Conservation (phyloP, 495 filamentous ascomycete species). For the Penicillium antarcticum region DNA sequence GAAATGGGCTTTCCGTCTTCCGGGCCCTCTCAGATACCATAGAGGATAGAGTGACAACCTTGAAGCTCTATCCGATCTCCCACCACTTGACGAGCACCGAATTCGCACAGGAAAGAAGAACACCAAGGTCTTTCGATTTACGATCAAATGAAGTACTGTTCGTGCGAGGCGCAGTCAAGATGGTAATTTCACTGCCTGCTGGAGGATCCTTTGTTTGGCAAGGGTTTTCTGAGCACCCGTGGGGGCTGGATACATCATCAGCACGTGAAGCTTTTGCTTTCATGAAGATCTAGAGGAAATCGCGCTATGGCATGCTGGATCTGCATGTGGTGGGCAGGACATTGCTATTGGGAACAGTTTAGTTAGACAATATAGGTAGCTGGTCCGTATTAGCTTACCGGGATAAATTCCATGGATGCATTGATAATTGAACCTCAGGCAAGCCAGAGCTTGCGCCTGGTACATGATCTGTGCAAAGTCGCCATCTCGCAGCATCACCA, state of each 20-base stretch:
- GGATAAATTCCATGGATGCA: background rate
- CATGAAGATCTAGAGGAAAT: background rate
- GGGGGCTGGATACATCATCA: background rate
- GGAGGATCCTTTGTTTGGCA: background rate
- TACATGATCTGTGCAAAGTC: background rate
- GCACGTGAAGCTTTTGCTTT: background rate
- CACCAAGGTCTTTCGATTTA: background rate
- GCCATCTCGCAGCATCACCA: background rate
- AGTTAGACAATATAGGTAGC: background rate
- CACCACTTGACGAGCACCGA: background rate
- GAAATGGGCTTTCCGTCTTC: background rate
- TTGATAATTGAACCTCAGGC: background rate
- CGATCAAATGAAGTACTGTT: background rate
- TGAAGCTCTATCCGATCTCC: conserved; percentile 1
- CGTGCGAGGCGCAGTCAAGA: background rate
- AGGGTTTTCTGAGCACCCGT: background rate
- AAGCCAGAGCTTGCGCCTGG: background rate
- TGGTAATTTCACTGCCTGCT: background rate
- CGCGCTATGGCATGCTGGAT: background rate
- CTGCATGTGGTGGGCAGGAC: background rate
- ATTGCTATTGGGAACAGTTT: background rate
- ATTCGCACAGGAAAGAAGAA: background rate
- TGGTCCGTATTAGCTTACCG: background rate
- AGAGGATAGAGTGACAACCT: background rate
- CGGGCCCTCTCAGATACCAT: background rate